Percentiles rank a stretch among this genome's conserved stretches.
These are phyloP conservation scores for Hyphodiscus sp. DNA, from an alignment of 2,329 filamentous ascomycete genomes.

Conservation along the genomic window DNA sequence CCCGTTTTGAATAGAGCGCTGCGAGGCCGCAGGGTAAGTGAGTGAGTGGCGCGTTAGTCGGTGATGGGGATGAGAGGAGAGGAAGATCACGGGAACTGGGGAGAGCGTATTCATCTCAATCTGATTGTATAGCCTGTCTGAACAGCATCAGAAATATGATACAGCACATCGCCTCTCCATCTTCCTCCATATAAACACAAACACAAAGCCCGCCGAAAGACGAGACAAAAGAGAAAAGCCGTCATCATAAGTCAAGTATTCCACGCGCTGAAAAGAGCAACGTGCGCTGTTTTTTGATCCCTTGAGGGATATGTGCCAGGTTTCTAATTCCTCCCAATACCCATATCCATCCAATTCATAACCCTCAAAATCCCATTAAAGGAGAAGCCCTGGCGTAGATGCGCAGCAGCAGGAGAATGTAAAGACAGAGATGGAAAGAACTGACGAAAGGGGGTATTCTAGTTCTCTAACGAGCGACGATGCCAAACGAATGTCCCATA, in stretches of 20 bases:
- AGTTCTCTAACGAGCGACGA: constrained; percentile 15
- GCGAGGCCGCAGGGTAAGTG: background rate
- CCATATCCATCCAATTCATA: background rate
- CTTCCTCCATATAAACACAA: background rate
- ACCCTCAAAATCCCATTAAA: background rate
- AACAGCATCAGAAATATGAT: background rate
- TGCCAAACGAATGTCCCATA: constrained; percentile 20
- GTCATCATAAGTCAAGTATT: background rate
- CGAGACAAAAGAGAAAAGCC: background rate
- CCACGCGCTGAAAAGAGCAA: background rate
- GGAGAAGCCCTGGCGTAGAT: background rate
- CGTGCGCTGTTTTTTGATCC: constrained; percentile 1
- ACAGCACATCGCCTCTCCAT: background rate
- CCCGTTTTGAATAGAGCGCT: too few species aligned
- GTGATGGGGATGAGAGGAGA: background rate
- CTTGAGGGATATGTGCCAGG: background rate
- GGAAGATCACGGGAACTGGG: background rate
- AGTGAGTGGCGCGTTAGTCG: background rate
- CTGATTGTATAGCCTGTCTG: background rate
- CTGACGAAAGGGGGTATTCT: constrained; percentile 17
- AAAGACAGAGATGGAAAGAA: constrained; percentile 7
- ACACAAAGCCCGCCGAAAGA: background rate
- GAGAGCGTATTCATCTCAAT: background rate
- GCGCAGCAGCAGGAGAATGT: constrained; percentile 1
- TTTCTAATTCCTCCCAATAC: background rate